Evolutionary conservation across 768 basidiomycete genomes (phyloP).

Genomic region (Trichaptum fuscoviolaceum): DNA sequence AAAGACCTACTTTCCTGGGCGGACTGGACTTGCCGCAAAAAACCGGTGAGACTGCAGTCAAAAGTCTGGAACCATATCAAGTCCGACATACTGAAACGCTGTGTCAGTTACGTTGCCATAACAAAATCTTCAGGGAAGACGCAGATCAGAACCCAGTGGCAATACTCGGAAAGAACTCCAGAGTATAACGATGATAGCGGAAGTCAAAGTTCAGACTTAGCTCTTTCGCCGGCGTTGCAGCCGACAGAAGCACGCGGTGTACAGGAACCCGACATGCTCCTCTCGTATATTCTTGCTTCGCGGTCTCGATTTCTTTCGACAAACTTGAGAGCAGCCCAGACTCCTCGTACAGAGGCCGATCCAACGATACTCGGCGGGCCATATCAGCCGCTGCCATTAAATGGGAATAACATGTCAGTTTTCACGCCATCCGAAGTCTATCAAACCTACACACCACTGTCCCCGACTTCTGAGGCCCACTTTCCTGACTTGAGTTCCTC

Average conservation of each 20-base stretch:
- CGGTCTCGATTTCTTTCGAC: not conserved
- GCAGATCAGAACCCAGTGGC: not conserved
- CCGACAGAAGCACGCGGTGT: not conserved
- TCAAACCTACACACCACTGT: not conserved
- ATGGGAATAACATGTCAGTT: not conserved
- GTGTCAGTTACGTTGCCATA: not conserved
- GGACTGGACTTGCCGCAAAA: conserved; percentile 55
- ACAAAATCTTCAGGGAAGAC: not conserved
- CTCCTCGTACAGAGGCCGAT: not conserved
- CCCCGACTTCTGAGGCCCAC: not conserved
- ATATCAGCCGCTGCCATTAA: not conserved
- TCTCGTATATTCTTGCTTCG: not conserved
- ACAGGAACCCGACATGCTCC: not conserved
- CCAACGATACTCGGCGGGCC: not conserved
- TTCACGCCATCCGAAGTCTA: not conserved
- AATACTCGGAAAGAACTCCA: not conserved
- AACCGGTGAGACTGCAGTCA: conserved; percentile 36
- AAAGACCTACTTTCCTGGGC: conserved; percentile 54
- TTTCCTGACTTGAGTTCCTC: not conserved
- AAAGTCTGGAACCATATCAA: not conserved
- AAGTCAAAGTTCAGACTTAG: not conserved
- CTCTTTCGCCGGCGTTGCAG: not conserved
- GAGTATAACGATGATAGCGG: not conserved
- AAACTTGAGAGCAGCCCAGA: not conserved
- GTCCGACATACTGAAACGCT: not conserved